These are phyloP conservation scores for Aegilops sharonensis DNA, from an alignment of 176 grass and related monocot genomes.

Conservation along the genomic window DNA sequence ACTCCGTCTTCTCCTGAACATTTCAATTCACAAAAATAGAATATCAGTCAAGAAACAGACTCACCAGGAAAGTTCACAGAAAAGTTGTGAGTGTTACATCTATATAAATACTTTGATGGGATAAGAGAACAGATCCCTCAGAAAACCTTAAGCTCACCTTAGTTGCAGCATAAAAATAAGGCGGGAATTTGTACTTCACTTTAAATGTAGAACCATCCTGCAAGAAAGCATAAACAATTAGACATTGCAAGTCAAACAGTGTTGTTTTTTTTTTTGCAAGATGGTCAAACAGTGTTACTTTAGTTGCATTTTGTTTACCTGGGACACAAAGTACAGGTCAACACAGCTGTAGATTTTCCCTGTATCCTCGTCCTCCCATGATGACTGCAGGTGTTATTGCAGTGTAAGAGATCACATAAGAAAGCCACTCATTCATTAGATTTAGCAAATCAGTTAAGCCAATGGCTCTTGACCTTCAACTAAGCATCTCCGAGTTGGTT, in stretches of 20 bases:
- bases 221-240: slow-evolving; percentile 32
- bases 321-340: slow-evolving; percentile 89
- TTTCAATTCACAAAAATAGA: slow-evolving; percentile 26
- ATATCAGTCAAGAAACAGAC: slow-evolving; percentile 2
- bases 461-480: neutral
- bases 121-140: slow-evolving; percentile 12
- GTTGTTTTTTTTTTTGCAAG: neutral
- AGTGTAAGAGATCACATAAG: neutral
- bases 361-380: slow-evolving; percentile 92
- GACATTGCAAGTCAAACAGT: neutral
- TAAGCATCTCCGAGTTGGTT: slow-evolving; percentile 17
- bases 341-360: slow-evolving; percentile 90
- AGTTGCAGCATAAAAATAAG: slow-evolving; percentile 93
- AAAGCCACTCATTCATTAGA: neutral
- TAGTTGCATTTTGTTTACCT: slow-evolving; percentile 46
- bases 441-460: slow-evolving; percentile 8
- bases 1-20: slow-evolving; percentile 80
- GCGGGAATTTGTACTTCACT: slow-evolving; percentile 84
- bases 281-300: neutral
- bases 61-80: slow-evolving; percentile 7
- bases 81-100: neutral
- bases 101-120: neutral
- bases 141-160: slow-evolving; percentile 52
- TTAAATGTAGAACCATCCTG: slow-evolving; percentile 97
- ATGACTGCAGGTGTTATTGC: slow-evolving; percentile 59